Conservation (phyloP, 169 alveolate species). For the Theileria parva region DNA sequence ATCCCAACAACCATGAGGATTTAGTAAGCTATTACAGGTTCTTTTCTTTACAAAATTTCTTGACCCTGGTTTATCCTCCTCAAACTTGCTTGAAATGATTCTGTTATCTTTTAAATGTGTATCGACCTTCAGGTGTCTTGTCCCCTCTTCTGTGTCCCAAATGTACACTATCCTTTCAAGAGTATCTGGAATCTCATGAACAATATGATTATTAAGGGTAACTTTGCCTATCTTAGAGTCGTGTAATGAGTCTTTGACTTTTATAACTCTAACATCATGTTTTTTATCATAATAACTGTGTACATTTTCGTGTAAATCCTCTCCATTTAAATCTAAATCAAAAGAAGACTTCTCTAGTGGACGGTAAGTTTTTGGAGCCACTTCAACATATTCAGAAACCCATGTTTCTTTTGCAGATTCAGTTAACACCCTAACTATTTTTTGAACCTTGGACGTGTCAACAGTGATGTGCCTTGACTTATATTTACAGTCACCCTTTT, state of each 20-base stretch:
- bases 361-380: background rate
- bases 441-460: background rate
- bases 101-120: constrained; percentile 13
- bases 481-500: constrained; percentile 28
- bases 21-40: background rate
- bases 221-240: constrained; percentile 16
- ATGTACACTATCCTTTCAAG: constrained; percentile 21
- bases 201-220: constrained; percentile 5
- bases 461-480: constrained; percentile 1
- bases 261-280: constrained; percentile 9
- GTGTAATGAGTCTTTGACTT: background rate
- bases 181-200: constrained; percentile 15
- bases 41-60: constrained; percentile 1
- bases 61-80: constrained; percentile 8
- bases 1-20: constrained; percentile 8
- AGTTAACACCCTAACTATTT: constrained; percentile 32
- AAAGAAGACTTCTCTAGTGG: constrained; percentile 12
- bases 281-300: constrained; percentile 13
- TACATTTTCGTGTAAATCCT: constrained; percentile 17
- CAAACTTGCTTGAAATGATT: background rate
- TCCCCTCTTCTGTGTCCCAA: constrained; percentile 41
- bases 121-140: constrained; percentile 16
- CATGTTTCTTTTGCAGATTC: background rate
- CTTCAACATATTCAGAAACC: constrained; percentile 30
- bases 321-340: constrained; percentile 9